Percentiles rank a stretch among this genome's conserved stretches.
Conservation (phyloP, 2,329 filamentous ascomycete genomes). For the Sordariomycetes sp. region DNA sequence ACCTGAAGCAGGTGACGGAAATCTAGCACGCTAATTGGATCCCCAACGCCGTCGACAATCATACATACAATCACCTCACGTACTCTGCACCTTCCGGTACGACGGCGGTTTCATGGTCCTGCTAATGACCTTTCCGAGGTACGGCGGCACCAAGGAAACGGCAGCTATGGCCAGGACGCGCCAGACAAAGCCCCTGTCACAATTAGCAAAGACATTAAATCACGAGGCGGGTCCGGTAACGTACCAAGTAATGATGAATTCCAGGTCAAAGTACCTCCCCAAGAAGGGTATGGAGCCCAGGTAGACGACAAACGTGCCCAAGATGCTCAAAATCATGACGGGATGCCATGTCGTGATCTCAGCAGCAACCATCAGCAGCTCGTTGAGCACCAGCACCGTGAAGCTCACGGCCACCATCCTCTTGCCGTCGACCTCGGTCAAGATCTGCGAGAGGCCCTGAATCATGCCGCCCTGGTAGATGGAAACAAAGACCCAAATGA, state of each 20-base stretch:
- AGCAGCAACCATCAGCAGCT: conserved; percentile 93
- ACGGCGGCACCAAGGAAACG: conserved; percentile 77
- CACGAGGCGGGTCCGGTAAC: conserved; percentile 18
- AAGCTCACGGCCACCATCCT: conserved; percentile 87
- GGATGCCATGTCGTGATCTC: conserved; percentile 97
- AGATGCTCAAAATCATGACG: conserved; percentile 75
- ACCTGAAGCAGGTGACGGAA: background rate
- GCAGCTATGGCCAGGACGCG: conserved; percentile 71
- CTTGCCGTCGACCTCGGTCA: conserved; percentile 66
- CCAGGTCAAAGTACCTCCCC: conserved; percentile 80
- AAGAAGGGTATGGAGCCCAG: conserved; percentile 78
- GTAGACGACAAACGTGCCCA: conserved; percentile 77
- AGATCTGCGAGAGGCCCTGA: conserved; percentile 83
- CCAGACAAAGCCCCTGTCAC: conserved; percentile 72
- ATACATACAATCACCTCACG: conserved; percentile 23
- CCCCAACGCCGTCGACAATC: too few species aligned
- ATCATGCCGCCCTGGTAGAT: conserved; percentile 95
- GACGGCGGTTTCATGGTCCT: conserved; percentile 83
- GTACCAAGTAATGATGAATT: conserved; percentile 63
- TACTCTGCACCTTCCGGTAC: conserved; percentile 83
- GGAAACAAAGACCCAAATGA: conserved; percentile 90
- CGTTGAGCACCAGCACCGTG: conserved; percentile 85
- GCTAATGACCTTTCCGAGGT: conserved; percentile 75
- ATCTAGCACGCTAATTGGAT: conserved; percentile 2
- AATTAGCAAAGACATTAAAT: conserved; percentile 8